Base-by-base conservation (phyloP, 2,329 filamentous ascomycete genomes). In the Laburnicola sp. region DNA sequence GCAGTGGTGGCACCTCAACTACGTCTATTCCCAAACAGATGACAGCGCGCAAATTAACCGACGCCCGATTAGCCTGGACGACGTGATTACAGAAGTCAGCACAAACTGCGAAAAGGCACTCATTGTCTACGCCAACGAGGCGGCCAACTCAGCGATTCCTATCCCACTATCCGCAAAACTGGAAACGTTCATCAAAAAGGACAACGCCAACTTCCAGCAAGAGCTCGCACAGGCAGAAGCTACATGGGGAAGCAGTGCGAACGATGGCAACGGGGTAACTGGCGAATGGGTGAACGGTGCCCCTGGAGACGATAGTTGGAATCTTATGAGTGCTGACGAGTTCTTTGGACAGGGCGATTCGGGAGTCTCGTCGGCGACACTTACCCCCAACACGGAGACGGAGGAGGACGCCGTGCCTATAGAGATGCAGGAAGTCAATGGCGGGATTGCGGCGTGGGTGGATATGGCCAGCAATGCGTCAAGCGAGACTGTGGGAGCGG, bases 101-200 rank as follows among this genome's bases (percentile, higher is more conserved):
- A 74, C 77, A 31, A 82, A 85, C 57, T 76, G 77, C 45, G 75
- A 70, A 28, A 77, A 74, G 6, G 81, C 78, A 2, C 66, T 86
- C 1, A 75, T 86, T 7, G 78, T 86, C 2, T 86, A 86, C 63
- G 83, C 82, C 21, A 83, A 77, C 58, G 77, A 81, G 3, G 63
- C 63, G 9, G 71, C 71, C 1, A 59, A 57, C 5, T 56, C 60
- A 7, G 44, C 55, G 22, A 38, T 52, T 3, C 57, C 50, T 5
- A 26, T 57, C 2, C 62, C 62, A 4, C 52, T 71, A 2, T 45
- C 69, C 11, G 58, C 60, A 22, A 54, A 66, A 0, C 64, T 73
- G 9, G 42, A 63, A 35, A 59, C 72, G 26, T 82, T 83, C 51
- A 75, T 81, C n/a, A 72, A 76, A 30, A 68, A 66, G 37, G 80